Conservation (phyloP, 202 grass and related monocot species). For the Carex arenaria region DNA sequence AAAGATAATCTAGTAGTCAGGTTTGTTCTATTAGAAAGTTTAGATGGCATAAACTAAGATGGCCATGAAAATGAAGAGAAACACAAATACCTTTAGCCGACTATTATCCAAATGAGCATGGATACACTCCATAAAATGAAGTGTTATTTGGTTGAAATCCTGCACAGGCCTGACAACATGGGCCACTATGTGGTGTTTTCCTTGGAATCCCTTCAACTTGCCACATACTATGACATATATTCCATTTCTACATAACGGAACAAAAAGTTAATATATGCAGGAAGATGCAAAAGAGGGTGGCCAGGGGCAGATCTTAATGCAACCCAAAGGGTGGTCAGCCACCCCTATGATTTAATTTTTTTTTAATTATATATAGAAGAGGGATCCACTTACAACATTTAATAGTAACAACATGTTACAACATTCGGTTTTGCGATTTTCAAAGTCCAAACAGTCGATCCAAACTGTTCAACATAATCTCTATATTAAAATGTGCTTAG, state of each 20-base stretch:
- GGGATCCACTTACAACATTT: too few species aligned
- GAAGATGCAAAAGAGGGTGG: neutral
- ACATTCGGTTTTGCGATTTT: too few species aligned
- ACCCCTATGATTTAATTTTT: too few species aligned
- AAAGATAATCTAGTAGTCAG: neutral
- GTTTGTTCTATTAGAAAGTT: neutral
- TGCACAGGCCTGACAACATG: slow-evolving; percentile 62
- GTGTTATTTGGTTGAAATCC: slow-evolving; percentile 71
- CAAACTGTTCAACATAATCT: too few species aligned
- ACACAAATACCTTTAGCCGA: slow-evolving; percentile 46
- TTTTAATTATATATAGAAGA: too few species aligned
- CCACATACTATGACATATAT: slow-evolving; percentile 80
- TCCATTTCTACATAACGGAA: slow-evolving; percentile 39
- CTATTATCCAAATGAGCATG: slow-evolving; percentile 70
- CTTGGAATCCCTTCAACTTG: slow-evolving; percentile 87
- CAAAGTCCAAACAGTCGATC: too few species aligned
- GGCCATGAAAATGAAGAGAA: neutral
- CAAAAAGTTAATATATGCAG: slow-evolving; percentile 10
- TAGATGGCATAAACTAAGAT: slow-evolving; percentile 6
- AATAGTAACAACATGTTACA: too few species aligned
- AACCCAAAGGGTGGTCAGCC: too few species aligned
- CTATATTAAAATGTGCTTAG: too few species aligned
- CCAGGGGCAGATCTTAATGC: too few species aligned
- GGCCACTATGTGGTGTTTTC: slow-evolving; percentile 62
- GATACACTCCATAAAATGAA: slow-evolving; percentile 86